phyloP scores from a whole-genome alignment of 139 green algal genomes.

The Volvox reticuliferus region DNA sequence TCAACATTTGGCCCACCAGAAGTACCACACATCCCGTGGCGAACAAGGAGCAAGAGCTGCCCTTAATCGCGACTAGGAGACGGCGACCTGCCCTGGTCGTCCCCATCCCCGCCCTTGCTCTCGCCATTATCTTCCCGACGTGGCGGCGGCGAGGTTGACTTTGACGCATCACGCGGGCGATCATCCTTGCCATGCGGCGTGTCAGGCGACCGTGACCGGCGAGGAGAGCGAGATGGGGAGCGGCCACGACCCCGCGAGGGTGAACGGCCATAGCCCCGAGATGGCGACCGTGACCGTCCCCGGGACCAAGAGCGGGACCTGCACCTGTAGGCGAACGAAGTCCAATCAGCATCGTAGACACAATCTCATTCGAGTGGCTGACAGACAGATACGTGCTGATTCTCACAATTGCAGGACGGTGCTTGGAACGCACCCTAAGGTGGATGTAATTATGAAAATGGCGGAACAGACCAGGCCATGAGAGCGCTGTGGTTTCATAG shows the following conservation, averaged over 20 bases:
- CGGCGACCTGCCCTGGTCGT: neutral
- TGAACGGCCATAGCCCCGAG: conserved; percentile 7
- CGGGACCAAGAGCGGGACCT: neutral
- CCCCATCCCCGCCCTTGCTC: neutral
- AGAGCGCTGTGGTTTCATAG: too few relatives aligned
- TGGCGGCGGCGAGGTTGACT: neutral
- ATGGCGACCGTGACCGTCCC: neutral
- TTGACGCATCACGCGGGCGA: conserved; percentile 9
- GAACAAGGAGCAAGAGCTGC: neutral
- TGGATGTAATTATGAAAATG: too few relatives aligned
- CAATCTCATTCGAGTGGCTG: too few relatives aligned
- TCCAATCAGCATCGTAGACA: too few relatives aligned
- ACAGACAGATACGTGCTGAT: too few relatives aligned
- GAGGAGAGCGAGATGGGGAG: conserved; percentile 24
- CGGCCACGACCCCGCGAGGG: neutral
- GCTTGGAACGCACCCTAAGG: too few relatives aligned
- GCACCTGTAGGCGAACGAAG: neutral
- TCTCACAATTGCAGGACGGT: too few relatives aligned
- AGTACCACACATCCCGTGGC: too few relatives aligned
- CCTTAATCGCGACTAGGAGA: neutral
- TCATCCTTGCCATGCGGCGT: conserved; percentile 50
- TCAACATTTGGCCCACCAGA: too few relatives aligned
- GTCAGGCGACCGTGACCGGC: conserved; percentile 3
- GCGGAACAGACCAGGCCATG: too few relatives aligned
- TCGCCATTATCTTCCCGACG: neutral